Evolutionary conservation across 164 flowering plant genomes (phyloP), one percentile per base, ranked within the genome.

Genomic region (Macadamia tetraphylla): DNA sequence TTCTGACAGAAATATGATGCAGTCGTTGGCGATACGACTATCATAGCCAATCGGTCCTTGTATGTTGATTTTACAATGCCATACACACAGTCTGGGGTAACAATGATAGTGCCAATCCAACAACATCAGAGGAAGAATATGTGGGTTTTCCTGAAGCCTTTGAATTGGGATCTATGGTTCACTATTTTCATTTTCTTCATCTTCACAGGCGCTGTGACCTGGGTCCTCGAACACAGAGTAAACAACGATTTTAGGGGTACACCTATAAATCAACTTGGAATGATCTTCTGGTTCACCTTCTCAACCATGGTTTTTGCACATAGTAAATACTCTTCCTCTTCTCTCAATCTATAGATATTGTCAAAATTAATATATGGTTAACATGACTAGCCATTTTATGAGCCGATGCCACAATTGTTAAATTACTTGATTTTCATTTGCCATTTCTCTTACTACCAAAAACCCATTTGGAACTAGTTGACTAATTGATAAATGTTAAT

Each of bases 31-130:
- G 23, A 23, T 23, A 23, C 23, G 23, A 23, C 23, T 23, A 23
- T 23, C 23, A 23, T 23, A 23, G 23, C 23, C 0, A 23, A 23
- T 23, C 23, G 23, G 23, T 23, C 23, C 23, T 23, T 23, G 32
- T 75, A 76, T 66, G 81, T 79, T 1, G 83, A 84, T 51, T 84
- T 84, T 59, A 74, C 84, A 40, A 58, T 80, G 11, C 87, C 87
- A 32, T 82, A 23, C 23, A 73, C 75, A 75, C 78, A 0, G 82
- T 73, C 78, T 12, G 85, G 83, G 1, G 75, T 80, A 0, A n/a
- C 65, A 3, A 77, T 84, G 85, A n/a, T 82, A 0, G 84, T 80
- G n/a, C 78, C 83, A 7, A 10, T 78, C 14, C 74, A 56, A 66
- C 65, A 73, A 12, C 55, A 53, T 6, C 18, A 8, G 2, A 72